A percentile compares a stretch with the other conserved stretches of the same genome.
These are phyloP conservation scores for Leishmania gerbilli DNA, from an alignment of 208 protist genomes.

Conservation along the genomic window DNA sequence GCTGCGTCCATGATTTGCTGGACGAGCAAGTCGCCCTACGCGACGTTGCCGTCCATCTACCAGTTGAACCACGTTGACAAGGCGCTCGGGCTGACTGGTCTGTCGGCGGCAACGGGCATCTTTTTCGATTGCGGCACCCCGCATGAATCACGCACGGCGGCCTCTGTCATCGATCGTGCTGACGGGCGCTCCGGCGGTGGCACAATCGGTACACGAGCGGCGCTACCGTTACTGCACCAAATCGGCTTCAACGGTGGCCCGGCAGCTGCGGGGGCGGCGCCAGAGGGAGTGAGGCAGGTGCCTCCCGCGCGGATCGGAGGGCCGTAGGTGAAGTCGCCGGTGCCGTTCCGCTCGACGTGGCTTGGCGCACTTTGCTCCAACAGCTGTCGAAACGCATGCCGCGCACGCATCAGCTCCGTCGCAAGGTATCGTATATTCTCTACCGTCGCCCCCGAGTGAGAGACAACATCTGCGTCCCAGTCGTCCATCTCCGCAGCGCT, in stretches of 20 bases:
- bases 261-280: neutral
- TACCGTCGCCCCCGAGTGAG: slow-evolving; percentile 31
- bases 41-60: neutral
- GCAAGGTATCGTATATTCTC: slow-evolving; percentile 63
- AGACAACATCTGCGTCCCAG: slow-evolving; percentile 60
- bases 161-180: slow-evolving; percentile 28
- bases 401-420: slow-evolving; percentile 50
- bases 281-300: neutral
- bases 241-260: slow-evolving; percentile 29
- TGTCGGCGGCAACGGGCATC: neutral
- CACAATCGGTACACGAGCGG: slow-evolving; percentile 13
- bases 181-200: slow-evolving; percentile 29
- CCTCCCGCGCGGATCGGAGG: neutral
- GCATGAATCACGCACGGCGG: slow-evolving; percentile 10
- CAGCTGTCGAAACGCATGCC: slow-evolving; percentile 14
- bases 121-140: neutral
- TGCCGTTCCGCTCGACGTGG: neutral
- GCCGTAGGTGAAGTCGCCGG: neutral
- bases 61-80: neutral
- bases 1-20: neutral
- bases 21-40: neutral
- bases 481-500: neutral
- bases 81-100: neutral
- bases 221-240: slow-evolving; percentile 5
- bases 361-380: neutral